These are phyloP conservation scores for Inonotus hispidus DNA, from an alignment of 1,284 basidiomycete species.

Conservation along the genomic window DNA sequence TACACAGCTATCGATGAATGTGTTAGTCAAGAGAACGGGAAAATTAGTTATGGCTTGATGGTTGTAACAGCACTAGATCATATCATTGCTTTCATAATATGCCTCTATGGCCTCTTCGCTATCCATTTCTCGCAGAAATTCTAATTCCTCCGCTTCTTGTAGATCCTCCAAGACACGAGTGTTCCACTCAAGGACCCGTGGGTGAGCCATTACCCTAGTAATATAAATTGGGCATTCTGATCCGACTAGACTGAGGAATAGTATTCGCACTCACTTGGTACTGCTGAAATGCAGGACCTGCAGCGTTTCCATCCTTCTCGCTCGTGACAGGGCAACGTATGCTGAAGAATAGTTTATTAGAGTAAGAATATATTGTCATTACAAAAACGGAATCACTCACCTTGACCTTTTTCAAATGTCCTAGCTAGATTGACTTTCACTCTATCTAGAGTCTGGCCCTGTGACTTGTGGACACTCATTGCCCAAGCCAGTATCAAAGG, in stretches of 20 bases:
- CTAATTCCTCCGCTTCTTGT: slow-evolving; percentile 6
- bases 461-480: slow-evolving; percentile 81
- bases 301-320: slow-evolving; percentile 77
- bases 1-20: background rate
- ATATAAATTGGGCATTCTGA: slow-evolving; percentile 3
- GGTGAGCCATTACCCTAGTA: slow-evolving; percentile 39
- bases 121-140: slow-evolving; percentile 10
- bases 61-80: background rate
- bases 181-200: slow-evolving; percentile 30
- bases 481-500: slow-evolving; percentile 81
- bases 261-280: slow-evolving; percentile 48
- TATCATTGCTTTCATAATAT: slow-evolving; percentile 7
- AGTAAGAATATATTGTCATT: too few relatives aligned
- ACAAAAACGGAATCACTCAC: slow-evolving; percentile 30
- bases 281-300: slow-evolving; percentile 81
- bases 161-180: slow-evolving; percentile 8
- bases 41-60: background rate
- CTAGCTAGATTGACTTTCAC: slow-evolving; percentile 63
- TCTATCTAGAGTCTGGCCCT: slow-evolving; percentile 77
- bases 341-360: slow-evolving; percentile 40
- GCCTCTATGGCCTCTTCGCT: slow-evolving; percentile 9
- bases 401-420: slow-evolving; percentile 81
- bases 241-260: background rate
- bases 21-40: background rate
- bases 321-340: slow-evolving; percentile 91